Percentiles rank a stretch among this genome's conserved stretches.
These are phyloP conservation scores for Imleria badia DNA, from an alignment of 768 basidiomycete species.

Conservation along the genomic window DNA sequence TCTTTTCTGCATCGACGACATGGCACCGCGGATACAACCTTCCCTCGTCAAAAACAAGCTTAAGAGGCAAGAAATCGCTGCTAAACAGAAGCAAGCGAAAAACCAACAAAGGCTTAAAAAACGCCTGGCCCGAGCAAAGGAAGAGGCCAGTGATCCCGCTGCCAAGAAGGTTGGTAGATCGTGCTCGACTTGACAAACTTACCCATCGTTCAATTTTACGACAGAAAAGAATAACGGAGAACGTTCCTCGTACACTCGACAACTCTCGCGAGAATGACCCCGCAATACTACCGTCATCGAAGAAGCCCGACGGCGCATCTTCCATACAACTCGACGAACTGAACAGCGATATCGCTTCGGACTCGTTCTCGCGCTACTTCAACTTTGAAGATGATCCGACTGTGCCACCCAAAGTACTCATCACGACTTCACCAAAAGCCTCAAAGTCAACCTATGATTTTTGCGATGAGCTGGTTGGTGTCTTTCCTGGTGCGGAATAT, in stretches of 20 bases:
- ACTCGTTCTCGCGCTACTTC: constrained; percentile 80
- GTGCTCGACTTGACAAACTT: background rate
- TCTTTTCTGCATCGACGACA: constrained; percentile 23
- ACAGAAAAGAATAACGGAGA: constrained; percentile 80
- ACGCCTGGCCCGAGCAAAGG: constrained; percentile 74
- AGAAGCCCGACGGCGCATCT: constrained; percentile 29
- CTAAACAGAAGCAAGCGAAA: constrained; percentile 76
- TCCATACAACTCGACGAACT: constrained; percentile 53
- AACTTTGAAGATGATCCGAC: constrained; percentile 62
- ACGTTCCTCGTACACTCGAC: constrained; percentile 90
- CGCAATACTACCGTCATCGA: constrained; percentile 34
- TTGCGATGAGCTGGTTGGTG: constrained; percentile 84
- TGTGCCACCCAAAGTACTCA: constrained; percentile 80
- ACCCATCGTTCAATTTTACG: constrained; percentile 25
- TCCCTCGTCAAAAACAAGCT: constrained; percentile 83
- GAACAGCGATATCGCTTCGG: constrained; percentile 66
- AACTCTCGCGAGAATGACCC: constrained; percentile 88
- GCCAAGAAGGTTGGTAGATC: constrained; percentile 64
- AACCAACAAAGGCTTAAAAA: constrained; percentile 78
- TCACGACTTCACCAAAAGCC: constrained; percentile 88
- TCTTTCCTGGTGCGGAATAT: constrained; percentile 93
- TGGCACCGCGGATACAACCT: constrained; percentile 63
- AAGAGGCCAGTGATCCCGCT: constrained; percentile 72
- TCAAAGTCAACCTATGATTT: constrained; percentile 90
- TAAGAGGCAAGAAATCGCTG: constrained; percentile 76